A percentile compares a stretch with the other conserved stretches of the same genome.
phyloP scores from a whole-genome alignment of 768 basidiomycete species.

The Suillus paluster region DNA sequence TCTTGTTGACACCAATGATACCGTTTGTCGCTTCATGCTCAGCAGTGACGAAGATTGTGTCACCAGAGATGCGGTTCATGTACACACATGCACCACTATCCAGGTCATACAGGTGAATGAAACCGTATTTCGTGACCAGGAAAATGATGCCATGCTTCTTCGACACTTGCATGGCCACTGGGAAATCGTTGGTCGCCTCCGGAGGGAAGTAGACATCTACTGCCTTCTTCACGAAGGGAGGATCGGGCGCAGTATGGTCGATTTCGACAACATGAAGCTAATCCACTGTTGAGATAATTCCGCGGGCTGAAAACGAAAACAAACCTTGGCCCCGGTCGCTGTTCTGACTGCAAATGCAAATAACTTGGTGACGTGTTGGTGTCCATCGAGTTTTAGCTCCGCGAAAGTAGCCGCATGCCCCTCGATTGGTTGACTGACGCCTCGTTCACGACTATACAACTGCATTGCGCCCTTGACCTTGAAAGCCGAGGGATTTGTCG shows the following conservation, averaged over 20 bases:
- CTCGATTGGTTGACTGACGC: constrained; percentile 97
- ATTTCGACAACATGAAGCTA: constrained; percentile 99
- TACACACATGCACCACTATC: constrained; percentile 97
- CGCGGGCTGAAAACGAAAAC: constrained; percentile 25
- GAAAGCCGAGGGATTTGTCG: constrained; percentile 93
- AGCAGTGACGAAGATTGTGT: constrained; percentile 98
- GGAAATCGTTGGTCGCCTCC: constrained; percentile 98
- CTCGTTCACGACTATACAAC: constrained; percentile 89
- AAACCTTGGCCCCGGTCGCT: constrained; percentile 96
- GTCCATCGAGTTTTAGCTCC: constrained; percentile 88
- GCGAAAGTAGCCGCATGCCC: constrained; percentile 98
- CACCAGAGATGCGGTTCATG: constrained; percentile 99
- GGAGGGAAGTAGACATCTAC: constrained; percentile 99
- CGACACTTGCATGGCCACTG: constrained; percentile 99
- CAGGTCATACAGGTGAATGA: constrained; percentile 98
- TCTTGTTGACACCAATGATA: constrained; percentile 99
- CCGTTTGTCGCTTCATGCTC: constrained; percentile 94
- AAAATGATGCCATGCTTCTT: constrained; percentile 96
- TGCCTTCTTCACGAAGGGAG: constrained; percentile 94
- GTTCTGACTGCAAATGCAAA: constrained; percentile 96
- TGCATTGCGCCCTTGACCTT: constrained; percentile 99
- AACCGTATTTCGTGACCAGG: constrained; percentile 98
- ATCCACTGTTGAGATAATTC: constrained; percentile 13
- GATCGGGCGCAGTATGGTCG: constrained; percentile 91
- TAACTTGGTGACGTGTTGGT: constrained; percentile 83